Percentiles rank a stretch among this genome's conserved stretches.
Conservation (phyloP, 768 basidiomycete species). For the Candolleomyces eurysporus region DNA sequence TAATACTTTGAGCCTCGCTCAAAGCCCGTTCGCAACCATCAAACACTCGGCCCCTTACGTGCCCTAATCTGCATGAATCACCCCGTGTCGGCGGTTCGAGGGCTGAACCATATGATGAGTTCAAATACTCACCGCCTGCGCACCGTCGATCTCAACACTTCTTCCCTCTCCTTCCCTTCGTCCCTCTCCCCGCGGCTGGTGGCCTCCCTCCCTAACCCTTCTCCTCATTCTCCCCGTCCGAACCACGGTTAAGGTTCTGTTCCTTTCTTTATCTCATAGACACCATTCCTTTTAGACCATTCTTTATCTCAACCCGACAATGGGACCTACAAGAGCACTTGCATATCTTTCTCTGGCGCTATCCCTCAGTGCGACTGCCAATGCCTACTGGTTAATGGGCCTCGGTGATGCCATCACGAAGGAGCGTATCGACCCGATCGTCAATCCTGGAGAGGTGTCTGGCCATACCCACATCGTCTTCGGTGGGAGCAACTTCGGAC, state of each 20-base stretch:
- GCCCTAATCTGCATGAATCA: background rate
- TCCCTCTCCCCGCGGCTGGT: slow-evolving; percentile 1
- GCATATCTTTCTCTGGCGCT: background rate
- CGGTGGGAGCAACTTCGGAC: slow-evolving; percentile 53
- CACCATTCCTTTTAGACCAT: slow-evolving; percentile 6
- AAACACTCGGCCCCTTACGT: background rate
- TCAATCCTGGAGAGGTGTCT: slow-evolving; percentile 44
- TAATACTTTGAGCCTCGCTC: background rate
- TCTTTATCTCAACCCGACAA: background rate
- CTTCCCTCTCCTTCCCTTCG: slow-evolving; percentile 1
- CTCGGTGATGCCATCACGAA: slow-evolving; percentile 37
- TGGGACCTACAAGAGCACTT: background rate
- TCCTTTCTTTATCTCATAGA: background rate
- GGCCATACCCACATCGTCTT: slow-evolving; percentile 50
- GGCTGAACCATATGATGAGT: background rate
- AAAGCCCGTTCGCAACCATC: background rate
- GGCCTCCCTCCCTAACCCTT: background rate
- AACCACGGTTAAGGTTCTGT: background rate
- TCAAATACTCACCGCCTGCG: background rate
- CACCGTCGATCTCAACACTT: background rate
- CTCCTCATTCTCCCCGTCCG: slow-evolving; percentile 3
- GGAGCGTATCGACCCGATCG: slow-evolving; percentile 50
- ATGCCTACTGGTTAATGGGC: slow-evolving; percentile 10
- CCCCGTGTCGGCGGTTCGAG: background rate
- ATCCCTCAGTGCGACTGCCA: slow-evolving; percentile 3